Conservation (phyloP, 805 yeast genomes). For the Priceomyces castillae region DNA sequence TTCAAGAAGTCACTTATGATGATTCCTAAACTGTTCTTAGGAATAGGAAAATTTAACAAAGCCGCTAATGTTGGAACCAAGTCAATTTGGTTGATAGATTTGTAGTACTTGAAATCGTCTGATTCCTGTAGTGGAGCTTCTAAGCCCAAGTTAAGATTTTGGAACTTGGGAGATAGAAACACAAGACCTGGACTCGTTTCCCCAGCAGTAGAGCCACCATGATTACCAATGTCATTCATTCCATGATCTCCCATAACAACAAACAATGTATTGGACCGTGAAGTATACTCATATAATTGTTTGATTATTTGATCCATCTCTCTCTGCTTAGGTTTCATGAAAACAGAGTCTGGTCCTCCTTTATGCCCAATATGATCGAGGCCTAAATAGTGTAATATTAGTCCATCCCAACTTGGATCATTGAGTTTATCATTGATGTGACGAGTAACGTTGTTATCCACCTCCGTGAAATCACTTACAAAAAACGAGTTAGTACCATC, state of each 20-base stretch:
- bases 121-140: conserved; percentile 38
- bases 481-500: conserved; percentile 95
- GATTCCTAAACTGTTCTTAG: conserved; percentile 72
- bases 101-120: conserved; percentile 52
- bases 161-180: conserved; percentile 62
- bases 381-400: conserved; percentile 88
- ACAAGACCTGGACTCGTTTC: conserved; percentile 87
- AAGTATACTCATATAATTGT: conserved; percentile 40
- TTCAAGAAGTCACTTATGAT: conserved; percentile 56
- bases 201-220: conserved; percentile 91
- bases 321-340: conserved; percentile 76
- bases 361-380: conserved; percentile 97
- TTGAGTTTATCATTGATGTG: conserved; percentile 65
- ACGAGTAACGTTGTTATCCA: conserved; percentile 88
- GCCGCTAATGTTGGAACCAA: conserved; percentile 67
- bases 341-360: conserved; percentile 81
- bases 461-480: conserved; percentile 93
- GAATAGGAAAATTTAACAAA: conserved; percentile 62
- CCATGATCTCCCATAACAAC: conserved; percentile 93
- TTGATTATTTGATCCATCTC: conserved; percentile 80
- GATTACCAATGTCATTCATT: conserved; percentile 93
- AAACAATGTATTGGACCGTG: conserved; percentile 50
- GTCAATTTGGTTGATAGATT: conserved; percentile 62
- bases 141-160: conserved; percentile 18
- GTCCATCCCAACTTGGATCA: conserved; percentile 66